These are phyloP conservation scores for Clarireedia sp. DNA, from an alignment of 2,329 filamentous ascomycete genomes.

Conservation along the genomic window DNA sequence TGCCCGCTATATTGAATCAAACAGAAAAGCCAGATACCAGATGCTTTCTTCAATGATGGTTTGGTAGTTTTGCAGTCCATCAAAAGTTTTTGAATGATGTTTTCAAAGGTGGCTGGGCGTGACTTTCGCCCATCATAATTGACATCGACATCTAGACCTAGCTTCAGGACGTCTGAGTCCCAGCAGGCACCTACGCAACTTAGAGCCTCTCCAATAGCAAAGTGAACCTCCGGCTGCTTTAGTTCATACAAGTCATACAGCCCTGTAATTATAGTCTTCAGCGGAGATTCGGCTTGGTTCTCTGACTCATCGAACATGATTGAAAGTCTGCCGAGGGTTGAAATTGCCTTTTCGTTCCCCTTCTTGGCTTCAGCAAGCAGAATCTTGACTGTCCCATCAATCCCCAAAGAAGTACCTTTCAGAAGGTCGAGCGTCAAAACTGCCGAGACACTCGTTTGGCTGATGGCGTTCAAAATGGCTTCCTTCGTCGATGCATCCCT, in stretches of 20 bases:
- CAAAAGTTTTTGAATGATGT: constrained; percentile 60
- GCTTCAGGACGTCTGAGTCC: constrained; percentile 70
- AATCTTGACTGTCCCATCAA: constrained; percentile 43
- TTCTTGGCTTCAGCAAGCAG: constrained; percentile 65
- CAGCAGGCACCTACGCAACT: constrained; percentile 71
- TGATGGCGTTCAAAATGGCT: constrained; percentile 48
- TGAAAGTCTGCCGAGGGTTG: constrained; percentile 70
- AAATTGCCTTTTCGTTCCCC: constrained; percentile 73
- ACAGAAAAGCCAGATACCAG: constrained; percentile 90
- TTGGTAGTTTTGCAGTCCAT: constrained; percentile 75
- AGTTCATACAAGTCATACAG: constrained; percentile 76
- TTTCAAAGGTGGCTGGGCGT: constrained; percentile 32
- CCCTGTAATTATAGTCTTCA: constrained; percentile 53
- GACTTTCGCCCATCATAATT: constrained; percentile 34
- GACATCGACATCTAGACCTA: constrained; percentile 67
- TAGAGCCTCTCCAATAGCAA: constrained; percentile 82
- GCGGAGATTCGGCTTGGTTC: constrained; percentile 29
- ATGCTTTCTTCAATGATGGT: constrained; percentile 81
- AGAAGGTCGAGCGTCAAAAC: constrained; percentile 33
- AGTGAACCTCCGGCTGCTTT: constrained; percentile 79
- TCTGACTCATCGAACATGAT: constrained; percentile 47
- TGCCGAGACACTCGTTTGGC: constrained; percentile 53
- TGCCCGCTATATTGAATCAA: constrained; percentile 85
- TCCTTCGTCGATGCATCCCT: constrained; percentile 50
- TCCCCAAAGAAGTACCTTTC: constrained; percentile 16